Percentiles rank a stretch among this genome's conserved stretches.
Evolutionary conservation across 768 basidiomycete genomes (phyloP).

Genomic region (Termitomyces sp.): DNA sequence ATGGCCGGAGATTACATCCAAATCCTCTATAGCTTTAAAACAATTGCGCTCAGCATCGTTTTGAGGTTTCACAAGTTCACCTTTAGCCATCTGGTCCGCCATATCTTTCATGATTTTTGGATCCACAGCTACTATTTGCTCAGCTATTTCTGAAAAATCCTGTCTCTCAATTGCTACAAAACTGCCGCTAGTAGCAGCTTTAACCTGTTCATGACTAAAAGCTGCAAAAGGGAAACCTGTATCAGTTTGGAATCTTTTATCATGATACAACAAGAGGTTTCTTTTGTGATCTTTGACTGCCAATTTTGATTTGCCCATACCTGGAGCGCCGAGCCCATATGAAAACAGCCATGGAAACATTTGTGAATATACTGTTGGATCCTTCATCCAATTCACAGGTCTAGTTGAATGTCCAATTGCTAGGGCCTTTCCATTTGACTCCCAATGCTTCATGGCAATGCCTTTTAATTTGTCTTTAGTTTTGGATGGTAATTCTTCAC

Average conservation of each 20-base stretch:
- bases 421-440: constrained; percentile 17
- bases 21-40: constrained; percentile 30
- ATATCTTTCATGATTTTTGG: neutral
- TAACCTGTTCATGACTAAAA: constrained; percentile 41
- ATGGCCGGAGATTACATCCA: constrained; percentile 34
- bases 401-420: neutral
- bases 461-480: constrained; percentile 18
- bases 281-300: constrained; percentile 21
- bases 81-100: neutral
- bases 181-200: constrained; percentile 23
- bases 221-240: constrained; percentile 34
- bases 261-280: constrained; percentile 34
- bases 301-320: constrained; percentile 17
- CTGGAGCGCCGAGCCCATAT: constrained; percentile 34
- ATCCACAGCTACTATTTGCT: constrained; percentile 22
- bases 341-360: constrained; percentile 46
- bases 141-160: constrained; percentile 29
- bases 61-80: constrained; percentile 20
- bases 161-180: constrained; percentile 26
- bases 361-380: constrained; percentile 33
- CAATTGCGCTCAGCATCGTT: constrained; percentile 35
- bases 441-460: constrained; percentile 23
- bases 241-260: constrained; percentile 38
- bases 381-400: constrained; percentile 26
- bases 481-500: constrained; percentile 19